These are phyloP conservation scores for Corinectria fuckeliana DNA, from an alignment of 2,329 filamentous ascomycete species.

Conservation along the genomic window DNA sequence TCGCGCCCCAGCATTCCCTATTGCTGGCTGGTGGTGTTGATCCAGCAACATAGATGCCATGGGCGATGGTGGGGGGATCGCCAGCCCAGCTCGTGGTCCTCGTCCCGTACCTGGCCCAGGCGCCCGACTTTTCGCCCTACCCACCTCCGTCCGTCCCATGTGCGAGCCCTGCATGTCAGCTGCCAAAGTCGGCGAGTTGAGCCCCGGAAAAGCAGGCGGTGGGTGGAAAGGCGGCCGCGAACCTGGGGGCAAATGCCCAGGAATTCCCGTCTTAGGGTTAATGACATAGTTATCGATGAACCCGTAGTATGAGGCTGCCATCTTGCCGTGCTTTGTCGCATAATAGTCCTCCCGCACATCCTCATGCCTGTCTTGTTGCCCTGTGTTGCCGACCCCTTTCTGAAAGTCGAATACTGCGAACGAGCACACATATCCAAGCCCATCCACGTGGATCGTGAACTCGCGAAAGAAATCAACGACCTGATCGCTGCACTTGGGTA, in stretches of 20 bases:
- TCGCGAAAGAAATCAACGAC: conserved; percentile 98
- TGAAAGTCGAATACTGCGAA: conserved; percentile 98
- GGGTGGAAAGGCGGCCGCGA: conserved; percentile 69
- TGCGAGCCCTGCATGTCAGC: conserved; percentile 62
- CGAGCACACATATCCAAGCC: conserved; percentile 93
- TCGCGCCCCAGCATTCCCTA: conserved; percentile 52
- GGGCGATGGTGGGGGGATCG: conserved; percentile 63
- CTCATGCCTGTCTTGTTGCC: conserved; percentile 48
- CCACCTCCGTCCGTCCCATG: conserved; percentile 49
- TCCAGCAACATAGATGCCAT: conserved; percentile 78
- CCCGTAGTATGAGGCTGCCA: conserved; percentile 95
- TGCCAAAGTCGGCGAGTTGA: conserved; percentile 67
- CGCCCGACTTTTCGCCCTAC: conserved; percentile 52
- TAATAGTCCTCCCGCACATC: conserved; percentile 92
- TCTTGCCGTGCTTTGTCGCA: conserved; percentile 93
- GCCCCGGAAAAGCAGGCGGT: conserved; percentile 75
- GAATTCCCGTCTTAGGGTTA: conserved; percentile 72
- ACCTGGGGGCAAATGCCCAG: conserved; percentile 64
- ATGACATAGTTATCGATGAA: conserved; percentile 92
- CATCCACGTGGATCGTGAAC: conserved; percentile 96
- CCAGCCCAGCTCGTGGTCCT: conserved; percentile 43
- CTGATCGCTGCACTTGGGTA: conserved; percentile 88
- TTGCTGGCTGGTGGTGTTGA: conserved; percentile 74
- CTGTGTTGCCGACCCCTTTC: conserved; percentile 66
- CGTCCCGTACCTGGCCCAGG: conserved; percentile 43